Evolutionary conservation across 2,329 filamentous ascomycete species (phyloP).

Genomic region (Paradendryphiella salina): DNA sequence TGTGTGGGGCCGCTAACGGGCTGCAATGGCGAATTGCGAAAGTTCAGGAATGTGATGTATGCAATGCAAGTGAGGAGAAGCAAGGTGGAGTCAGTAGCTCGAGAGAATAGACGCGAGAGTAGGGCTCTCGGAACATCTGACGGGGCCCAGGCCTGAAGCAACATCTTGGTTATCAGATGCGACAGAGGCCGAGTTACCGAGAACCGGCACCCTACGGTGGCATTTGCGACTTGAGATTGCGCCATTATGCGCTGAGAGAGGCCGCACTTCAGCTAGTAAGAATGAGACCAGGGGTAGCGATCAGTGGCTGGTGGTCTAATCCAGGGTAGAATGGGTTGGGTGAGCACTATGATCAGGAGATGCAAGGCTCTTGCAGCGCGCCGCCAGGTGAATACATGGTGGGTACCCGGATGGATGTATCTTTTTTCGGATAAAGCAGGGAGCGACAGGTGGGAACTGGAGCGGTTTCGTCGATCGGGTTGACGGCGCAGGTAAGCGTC

Average conservation of each 20-base stretch:
- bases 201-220: slow-evolving; percentile 5
- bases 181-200: slow-evolving; percentile 5
- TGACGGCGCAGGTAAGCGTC: slow-evolving; percentile 2
- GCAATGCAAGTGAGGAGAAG: slow-evolving; percentile 5
- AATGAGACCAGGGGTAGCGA: background rate
- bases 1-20: slow-evolving; percentile 10
- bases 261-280: background rate
- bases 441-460: background rate
- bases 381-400: background rate
- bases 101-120: background rate
- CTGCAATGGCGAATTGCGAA: background rate
- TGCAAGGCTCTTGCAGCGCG: background rate
- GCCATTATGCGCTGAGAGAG: slow-evolving; percentile 9
- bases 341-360: slow-evolving; percentile 6
- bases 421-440: slow-evolving; percentile 15
- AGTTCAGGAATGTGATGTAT: background rate
- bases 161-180: slow-evolving; percentile 18
- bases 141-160: background rate
- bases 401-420: background rate
- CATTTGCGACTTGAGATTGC: slow-evolving; percentile 1
- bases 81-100: background rate
- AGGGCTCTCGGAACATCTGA: background rate
- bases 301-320: slow-evolving; percentile 1
- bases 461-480: slow-evolving; percentile 8
- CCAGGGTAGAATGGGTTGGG: background rate